Base-by-base conservation (phyloP, 2,329 filamentous ascomycete species). In the Diplodia scrobiculata region DNA sequence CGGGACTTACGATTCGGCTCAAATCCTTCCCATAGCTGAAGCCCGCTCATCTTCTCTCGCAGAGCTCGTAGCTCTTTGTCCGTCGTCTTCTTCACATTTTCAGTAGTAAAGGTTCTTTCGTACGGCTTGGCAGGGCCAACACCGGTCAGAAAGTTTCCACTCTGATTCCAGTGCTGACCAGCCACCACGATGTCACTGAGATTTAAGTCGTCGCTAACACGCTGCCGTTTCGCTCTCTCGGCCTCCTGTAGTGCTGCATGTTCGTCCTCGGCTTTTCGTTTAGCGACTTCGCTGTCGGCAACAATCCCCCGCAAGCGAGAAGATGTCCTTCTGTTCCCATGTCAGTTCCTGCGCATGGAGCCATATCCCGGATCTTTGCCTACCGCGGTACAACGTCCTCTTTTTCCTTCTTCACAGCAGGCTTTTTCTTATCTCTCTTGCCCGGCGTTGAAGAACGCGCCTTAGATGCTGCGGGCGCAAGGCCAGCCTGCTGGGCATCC, bases 11-110 rank as follows among this genome's bases (percentile, higher is more conserved):
- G 86, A 72, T 89, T 93, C 0, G 93, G 92, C 21, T 87, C 85
- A 84, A 91, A 97, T 14, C 88, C 87, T 67, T 96, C 89, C 81
- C 96, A 98, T 0, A 99, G 75, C 69, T 89, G 82, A 21, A 99
- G 77, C 0, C 85, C 83, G 68, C 86, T 89, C 89, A 98, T 93
- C 53, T 87, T 88, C 74, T 91, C 82, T 36, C 94, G 82, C 65
- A 97, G 70, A 0, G 85, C 84, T 73, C 89, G 90, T 7, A 98
- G 74, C 25, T 89, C 88, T 71, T 90, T 88, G 72, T 97, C 88
- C 0, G 86, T 88, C 0, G 91, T 96, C 68, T 91, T 87, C 68
- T 89, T 88, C 4, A 95, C 84, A 76, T 97, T 91, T 0, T 93
- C 88, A n/a, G 90, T 87, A 0, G 87, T 89, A 73, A 98, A 98